Conservation (phyloP, 1,284 basidiomycete species). For the Butyriboletus regius region DNA sequence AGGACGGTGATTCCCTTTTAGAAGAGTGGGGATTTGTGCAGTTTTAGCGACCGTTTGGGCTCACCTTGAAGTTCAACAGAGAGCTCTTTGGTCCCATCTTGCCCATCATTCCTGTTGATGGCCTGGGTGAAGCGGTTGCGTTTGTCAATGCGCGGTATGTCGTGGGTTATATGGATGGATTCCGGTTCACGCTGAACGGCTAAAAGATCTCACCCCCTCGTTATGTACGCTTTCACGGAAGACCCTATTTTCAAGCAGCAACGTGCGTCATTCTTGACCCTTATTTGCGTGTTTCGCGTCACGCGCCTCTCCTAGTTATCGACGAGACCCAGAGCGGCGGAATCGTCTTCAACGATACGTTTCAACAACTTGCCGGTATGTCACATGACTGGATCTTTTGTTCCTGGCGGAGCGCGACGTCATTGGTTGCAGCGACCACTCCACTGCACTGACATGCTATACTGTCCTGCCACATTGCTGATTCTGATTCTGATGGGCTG, state of each 20-base stretch:
- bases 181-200: conserved; percentile 3
- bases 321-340: conserved; percentile 45
- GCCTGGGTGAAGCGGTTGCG: conserved; percentile 31
- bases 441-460: not conserved
- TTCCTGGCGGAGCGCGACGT: conserved; percentile 4
- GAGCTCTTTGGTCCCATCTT: conserved; percentile 67
- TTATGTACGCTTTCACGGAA: conserved; percentile 29
- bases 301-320: conserved; percentile 35
- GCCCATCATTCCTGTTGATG: conserved; percentile 55
- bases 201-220: conserved; percentile 23
- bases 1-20: conserved; percentile 20
- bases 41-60: not conserved
- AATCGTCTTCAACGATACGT: conserved; percentile 48
- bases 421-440: not conserved
- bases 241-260: conserved; percentile 21
- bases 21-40: conserved; percentile 21
- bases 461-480: not conserved
- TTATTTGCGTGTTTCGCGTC: not conserved
- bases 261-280: conserved; percentile 11
- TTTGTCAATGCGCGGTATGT: conserved; percentile 43
- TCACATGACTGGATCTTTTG: not conserved
- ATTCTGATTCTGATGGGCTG: not conserved
- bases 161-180: too few species aligned
- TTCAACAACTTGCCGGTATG: conserved; percentile 39
- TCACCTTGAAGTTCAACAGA: conserved; percentile 25